Conservation (phyloP, 179 eudicot genomes). For the Pouteria campechiana region DNA sequence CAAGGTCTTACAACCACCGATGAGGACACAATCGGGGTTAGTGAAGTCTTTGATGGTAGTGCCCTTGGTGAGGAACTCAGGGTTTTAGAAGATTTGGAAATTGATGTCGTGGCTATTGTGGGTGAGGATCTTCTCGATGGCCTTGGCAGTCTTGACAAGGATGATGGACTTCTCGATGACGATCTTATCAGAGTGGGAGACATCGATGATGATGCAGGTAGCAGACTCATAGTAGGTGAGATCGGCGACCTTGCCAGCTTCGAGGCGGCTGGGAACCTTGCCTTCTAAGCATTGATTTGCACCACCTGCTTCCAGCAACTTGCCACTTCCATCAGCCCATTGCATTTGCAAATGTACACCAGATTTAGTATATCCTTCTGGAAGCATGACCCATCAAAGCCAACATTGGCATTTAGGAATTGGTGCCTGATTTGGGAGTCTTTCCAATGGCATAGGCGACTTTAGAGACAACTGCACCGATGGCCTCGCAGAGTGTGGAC, state of each 20-base stretch:
- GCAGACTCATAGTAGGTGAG: constrained; percentile 71
- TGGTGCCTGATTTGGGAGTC: constrained; percentile 57
- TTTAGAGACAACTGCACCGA: constrained; percentile 54
- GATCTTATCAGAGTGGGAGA: constrained; percentile 55
- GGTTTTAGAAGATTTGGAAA: constrained; percentile 59
- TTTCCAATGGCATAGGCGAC: constrained; percentile 57
- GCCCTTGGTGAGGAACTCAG: constrained; percentile 64
- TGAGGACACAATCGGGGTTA: constrained; percentile 48
- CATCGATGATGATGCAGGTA: constrained; percentile 72
- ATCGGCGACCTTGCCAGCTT: constrained; percentile 73
- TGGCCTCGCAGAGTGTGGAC: constrained; percentile 78
- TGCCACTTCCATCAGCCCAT: constrained; percentile 66
- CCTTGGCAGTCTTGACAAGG: constrained; percentile 70
- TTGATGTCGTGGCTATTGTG: constrained; percentile 70
- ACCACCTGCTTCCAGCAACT: constrained; percentile 76
- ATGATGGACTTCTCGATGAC: constrained; percentile 68
- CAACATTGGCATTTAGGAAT: constrained; percentile 67
- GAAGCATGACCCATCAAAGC: constrained; percentile 72
- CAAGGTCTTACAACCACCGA: constrained; percentile 57
- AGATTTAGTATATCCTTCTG: constrained; percentile 67
- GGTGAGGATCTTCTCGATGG: constrained; percentile 60
- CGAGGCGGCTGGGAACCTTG: constrained; percentile 55
- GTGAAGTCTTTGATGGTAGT: constrained; percentile 48
- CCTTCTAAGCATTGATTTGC: constrained; percentile 62
- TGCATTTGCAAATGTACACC: constrained; percentile 70